Percentiles rank a stretch among this genome's conserved stretches.
These are phyloP conservation scores for Leptodontidium sp. DNA, from an alignment of 2,329 filamentous ascomycete genomes.

Conservation along the genomic window DNA sequence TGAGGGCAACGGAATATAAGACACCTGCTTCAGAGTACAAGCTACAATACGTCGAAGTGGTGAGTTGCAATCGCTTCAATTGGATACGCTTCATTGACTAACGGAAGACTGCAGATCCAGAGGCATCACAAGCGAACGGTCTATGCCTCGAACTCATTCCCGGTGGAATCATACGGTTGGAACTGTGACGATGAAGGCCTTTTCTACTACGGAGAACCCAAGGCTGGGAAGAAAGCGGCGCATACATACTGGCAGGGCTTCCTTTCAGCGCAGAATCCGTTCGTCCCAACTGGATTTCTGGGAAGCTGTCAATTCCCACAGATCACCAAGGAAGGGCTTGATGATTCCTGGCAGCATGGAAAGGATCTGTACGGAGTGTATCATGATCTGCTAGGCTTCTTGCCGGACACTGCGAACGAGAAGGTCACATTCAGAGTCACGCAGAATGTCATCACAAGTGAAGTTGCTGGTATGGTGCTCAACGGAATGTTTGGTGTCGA, in stretches of 20 bases:
- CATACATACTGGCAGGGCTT: constrained; percentile 72
- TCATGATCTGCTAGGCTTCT: constrained; percentile 70
- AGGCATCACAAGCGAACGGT: constrained; percentile 87
- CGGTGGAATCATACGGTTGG: constrained; percentile 76
- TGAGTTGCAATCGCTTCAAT: constrained; percentile 50
- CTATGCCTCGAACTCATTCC: constrained; percentile 80
- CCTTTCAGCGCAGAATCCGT: constrained; percentile 70
- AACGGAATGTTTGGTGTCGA: constrained; percentile 69
- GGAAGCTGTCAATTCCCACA: constrained; percentile 84
- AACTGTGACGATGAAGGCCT: constrained; percentile 74
- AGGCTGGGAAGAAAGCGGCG: constrained; percentile 59
- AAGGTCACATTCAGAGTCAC: constrained; percentile 75
- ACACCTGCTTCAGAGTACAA: constrained; percentile 63
- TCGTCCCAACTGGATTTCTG: constrained; percentile 70
- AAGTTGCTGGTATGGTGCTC: constrained; percentile 80
- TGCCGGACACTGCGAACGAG: constrained; percentile 60
- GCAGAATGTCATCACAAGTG: constrained; percentile 82
- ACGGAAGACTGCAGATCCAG: constrained; percentile 61
- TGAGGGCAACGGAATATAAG: constrained; percentile 71
- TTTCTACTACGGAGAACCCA: constrained; percentile 72
- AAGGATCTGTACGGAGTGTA: constrained; percentile 82
- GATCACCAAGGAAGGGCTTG: constrained; percentile 74
- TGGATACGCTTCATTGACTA: not conserved
- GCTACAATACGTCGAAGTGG: constrained; percentile 78
- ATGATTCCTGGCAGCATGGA: constrained; percentile 80